Evolutionary conservation across 805 yeast genomes (phyloP).

Genomic region (Nakazawaea pomicola): DNA sequence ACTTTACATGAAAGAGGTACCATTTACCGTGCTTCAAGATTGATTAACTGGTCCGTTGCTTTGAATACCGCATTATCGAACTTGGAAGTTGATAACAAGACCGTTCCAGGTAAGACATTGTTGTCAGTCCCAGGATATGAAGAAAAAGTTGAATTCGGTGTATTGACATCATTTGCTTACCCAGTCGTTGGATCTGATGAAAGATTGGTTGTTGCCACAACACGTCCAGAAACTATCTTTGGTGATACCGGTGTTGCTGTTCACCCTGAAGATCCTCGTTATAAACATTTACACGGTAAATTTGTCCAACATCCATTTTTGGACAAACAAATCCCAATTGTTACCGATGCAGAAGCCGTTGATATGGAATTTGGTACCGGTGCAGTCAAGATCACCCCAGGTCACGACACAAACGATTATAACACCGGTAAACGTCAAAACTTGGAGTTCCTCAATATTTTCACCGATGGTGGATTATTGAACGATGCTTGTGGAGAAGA

Average conservation of each 20-base stretch:
- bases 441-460: constrained; percentile 82
- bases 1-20: constrained; percentile 91
- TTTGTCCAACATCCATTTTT: constrained; percentile 86
- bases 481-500: constrained; percentile 87
- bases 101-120: constrained; percentile 73
- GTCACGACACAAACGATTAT: constrained; percentile 97
- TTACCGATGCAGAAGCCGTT: constrained; percentile 88
- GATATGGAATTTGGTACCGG: constrained; percentile 99
- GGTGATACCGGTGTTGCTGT: constrained; percentile 99
- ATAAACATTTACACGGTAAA: constrained; percentile 92
- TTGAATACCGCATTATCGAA: constrained; percentile 94
- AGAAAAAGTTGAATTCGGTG: constrained; percentile 92
- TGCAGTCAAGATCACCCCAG: constrained; percentile 99
- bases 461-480: constrained; percentile 87
- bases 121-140: constrained; percentile 87
- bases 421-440: constrained; percentile 91
- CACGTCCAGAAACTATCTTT: constrained; percentile 97
- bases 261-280: constrained; percentile 92
- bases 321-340: constrained; percentile 79
- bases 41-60: constrained; percentile 95
- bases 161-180: constrained; percentile 91
- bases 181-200: constrained; percentile 83
- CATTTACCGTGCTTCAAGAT: constrained; percentile 87
- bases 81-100: constrained; percentile 93
- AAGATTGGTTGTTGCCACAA: constrained; percentile 87